Conservation (phyloP, 2,329 filamentous ascomycete species). For the Dactylellina parvicollis region DNA sequence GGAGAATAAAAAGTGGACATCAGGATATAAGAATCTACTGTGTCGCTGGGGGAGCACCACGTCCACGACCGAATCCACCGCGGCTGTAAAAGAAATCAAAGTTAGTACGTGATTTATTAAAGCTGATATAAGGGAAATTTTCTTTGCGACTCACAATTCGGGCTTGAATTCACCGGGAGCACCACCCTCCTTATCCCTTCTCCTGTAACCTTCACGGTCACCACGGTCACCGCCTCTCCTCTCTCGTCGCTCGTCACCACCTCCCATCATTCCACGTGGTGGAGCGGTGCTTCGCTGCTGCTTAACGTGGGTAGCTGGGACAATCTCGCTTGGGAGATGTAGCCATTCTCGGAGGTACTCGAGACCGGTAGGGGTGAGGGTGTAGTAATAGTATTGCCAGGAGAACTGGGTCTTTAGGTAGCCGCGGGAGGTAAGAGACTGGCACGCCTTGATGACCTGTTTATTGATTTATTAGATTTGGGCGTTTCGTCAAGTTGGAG, state of each 20-base stretch:
- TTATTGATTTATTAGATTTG: constrained; percentile 40
- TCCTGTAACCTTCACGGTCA: constrained; percentile 88
- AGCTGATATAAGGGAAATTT: constrained; percentile 25
- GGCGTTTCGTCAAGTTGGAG: constrained; percentile 15
- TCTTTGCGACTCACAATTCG: constrained; percentile 74
- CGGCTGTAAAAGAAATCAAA: constrained; percentile 67
- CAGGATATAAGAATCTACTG: constrained; percentile 54
- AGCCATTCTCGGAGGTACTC: constrained; percentile 99
- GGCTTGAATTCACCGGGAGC: constrained; percentile 91
- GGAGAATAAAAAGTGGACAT: constrained; percentile 58
- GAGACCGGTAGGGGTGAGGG: constrained; percentile 98
- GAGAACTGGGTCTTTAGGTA: constrained; percentile 99
- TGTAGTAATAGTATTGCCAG: constrained; percentile 99
- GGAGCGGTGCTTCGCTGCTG: constrained; percentile 98
- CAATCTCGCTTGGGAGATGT: constrained; percentile 98
- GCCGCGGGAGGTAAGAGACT: constrained; percentile 97
- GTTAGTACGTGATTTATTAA: constrained; percentile 60
- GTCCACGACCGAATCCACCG: constrained; percentile 88
- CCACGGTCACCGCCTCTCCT: constrained; percentile 74
- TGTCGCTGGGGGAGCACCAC: constrained; percentile 69
- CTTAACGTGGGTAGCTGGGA: constrained; percentile 99
- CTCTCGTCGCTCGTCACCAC: constrained; percentile 74
- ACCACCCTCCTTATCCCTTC: constrained; percentile 90
- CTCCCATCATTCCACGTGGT: constrained; percentile 98
- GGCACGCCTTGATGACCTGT: constrained; percentile 93